Evolutionary conservation across 257 asterid species (phyloP), one percentile per base, ranked within the genome.

Genomic region (Solanum paucissectum): DNA sequence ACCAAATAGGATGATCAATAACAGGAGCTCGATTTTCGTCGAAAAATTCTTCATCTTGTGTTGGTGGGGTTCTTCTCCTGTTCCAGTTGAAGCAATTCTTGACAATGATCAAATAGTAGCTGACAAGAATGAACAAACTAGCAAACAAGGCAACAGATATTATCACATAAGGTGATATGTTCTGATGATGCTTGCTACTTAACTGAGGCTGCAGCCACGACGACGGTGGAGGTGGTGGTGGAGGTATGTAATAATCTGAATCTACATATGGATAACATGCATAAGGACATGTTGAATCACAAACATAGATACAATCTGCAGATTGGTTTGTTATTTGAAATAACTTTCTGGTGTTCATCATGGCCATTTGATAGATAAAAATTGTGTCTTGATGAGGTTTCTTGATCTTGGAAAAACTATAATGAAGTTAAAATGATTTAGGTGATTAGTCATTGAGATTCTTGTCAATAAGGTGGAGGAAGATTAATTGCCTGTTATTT

Each of bases 1-100:
- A 90, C 94, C 94, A 92, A 49, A 92, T 90, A 9, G 91, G 94
- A 72, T 92, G 92, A 85, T 92, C 91, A 55, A 87, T 89, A 8
- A 44, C 44, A 2, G 87, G 86, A 12, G 88, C 89, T 9, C 55
- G 91, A n/a, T 85, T 92, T 49, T 89, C 92, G 33, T 88, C 87
- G 1, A 88, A 83, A 40, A 89, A 88, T 34, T 90, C 89, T 73
- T 88, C 91, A 27, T 87, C 83, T 7, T 9, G 83, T 23, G 6
- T 23, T 36, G 40, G 68, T 12, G 72, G 25, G 34, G 55, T 52
- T 2, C 83, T 86, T 42, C 88, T 34, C 58, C 64, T 86, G 79
- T 36, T 87, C 88, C 88, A 87, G 25, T 72, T 46, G 5, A 32
- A 9, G 29, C 90, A 89, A 21, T 71, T 87, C 88, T 83, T 91